Evolutionary conservation across 441 rosid species (phyloP).

Genomic region (Omphalea diandra): DNA sequence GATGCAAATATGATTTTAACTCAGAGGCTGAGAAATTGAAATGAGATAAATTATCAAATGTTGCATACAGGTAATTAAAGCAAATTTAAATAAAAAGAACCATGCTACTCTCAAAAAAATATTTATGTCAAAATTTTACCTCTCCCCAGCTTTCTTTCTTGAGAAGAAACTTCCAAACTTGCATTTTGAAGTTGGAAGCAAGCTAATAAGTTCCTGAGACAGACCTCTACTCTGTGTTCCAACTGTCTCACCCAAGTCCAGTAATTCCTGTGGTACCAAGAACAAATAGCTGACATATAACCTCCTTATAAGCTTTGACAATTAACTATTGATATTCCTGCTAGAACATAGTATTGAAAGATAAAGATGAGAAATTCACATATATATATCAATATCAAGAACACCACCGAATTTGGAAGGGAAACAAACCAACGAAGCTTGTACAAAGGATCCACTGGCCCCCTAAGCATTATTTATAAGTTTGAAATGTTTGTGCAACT

Average conservation of each 20-base stretch:
- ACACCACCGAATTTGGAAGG: neutral
- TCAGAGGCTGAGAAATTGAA: too few relatives aligned
- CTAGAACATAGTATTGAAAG: neutral
- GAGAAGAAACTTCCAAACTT: constrained; percentile 60
- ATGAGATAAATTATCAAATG: neutral
- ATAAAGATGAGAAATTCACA: neutral
- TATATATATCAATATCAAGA: neutral
- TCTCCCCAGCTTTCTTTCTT: constrained; percentile 54
- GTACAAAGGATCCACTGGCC: neutral
- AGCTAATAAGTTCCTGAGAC: constrained; percentile 50
- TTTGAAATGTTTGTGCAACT: neutral
- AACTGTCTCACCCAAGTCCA: constrained; percentile 67
- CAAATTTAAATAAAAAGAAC: too few relatives aligned
- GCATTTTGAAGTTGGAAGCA: constrained; percentile 65
- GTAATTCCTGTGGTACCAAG: constrained; percentile 49
- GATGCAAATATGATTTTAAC: neutral
- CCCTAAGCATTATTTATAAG: neutral
- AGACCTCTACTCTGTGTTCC: constrained; percentile 71
- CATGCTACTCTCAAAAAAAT: neutral
- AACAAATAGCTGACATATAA: constrained; percentile 6
- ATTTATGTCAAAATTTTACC: constrained; percentile 29
- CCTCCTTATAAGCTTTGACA: neutral
- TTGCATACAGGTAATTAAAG: neutral
- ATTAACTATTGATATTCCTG: neutral
- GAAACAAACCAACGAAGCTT: neutral